Conservation (phyloP, 1,139 yeast species). For the Kodamaea plutei region DNA sequence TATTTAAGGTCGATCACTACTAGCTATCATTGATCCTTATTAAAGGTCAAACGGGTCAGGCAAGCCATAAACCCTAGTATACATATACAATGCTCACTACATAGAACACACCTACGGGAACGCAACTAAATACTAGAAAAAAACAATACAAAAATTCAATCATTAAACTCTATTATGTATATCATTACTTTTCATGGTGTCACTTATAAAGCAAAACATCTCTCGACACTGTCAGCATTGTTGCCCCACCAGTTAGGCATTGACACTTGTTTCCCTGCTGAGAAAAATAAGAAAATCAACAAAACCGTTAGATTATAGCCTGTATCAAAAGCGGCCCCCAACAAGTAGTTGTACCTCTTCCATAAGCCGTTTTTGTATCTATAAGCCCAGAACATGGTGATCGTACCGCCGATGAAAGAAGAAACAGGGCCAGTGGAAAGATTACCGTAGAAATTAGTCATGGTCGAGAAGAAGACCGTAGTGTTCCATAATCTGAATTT, state of each 20-base stretch:
- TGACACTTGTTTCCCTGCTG: constrained; percentile 25
- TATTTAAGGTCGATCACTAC: too few relatives aligned
- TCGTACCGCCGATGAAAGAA: constrained; percentile 42
- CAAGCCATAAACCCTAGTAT: too few relatives aligned
- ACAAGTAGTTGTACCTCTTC: constrained; percentile 41
- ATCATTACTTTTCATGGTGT: too few relatives aligned
- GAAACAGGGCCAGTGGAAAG: constrained; percentile 49
- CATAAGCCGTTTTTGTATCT: constrained; percentile 34
- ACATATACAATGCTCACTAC: too few relatives aligned
- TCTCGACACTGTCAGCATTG: constrained; percentile 34
- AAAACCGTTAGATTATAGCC: constrained; percentile 43
- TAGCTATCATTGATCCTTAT: too few relatives aligned
- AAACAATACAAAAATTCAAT: too few relatives aligned
- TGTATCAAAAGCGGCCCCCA: constrained; percentile 50
- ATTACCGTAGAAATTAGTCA: constrained; percentile 47
- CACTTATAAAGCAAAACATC: constrained; percentile 32
- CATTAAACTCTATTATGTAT: too few relatives aligned
- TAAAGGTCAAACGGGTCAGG: too few relatives aligned
- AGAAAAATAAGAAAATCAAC: constrained; percentile 32
- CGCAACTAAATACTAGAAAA: too few relatives aligned
- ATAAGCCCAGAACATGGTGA: constrained; percentile 42
- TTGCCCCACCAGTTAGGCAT: constrained; percentile 52
- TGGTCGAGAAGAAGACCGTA: constrained; percentile 45
- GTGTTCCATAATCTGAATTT: constrained; percentile 43
- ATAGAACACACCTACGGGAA: too few relatives aligned